A percentile compares a stretch with the other conserved stretches of the same genome.
Conservation (phyloP, 768 basidiomycete genomes). For the Tulasnella sp. region DNA sequence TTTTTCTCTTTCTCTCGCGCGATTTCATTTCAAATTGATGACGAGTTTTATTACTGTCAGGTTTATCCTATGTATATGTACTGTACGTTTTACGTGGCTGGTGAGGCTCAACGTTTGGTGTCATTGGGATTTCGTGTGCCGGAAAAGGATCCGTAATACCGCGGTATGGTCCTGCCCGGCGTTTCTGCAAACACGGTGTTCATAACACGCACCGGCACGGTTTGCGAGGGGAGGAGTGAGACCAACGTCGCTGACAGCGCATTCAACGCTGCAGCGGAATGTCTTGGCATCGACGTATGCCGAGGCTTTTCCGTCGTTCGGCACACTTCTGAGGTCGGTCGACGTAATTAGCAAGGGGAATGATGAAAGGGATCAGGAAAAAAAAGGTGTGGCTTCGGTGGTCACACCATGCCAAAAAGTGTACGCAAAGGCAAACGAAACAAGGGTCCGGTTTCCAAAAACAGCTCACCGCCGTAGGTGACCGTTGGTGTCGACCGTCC, state of each 20-base stretch:
- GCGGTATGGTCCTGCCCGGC: background rate
- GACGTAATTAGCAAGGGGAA: background rate
- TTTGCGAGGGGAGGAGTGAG: background rate
- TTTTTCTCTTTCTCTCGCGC: background rate
- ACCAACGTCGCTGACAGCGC: background rate
- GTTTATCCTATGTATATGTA: background rate
- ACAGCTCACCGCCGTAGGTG: background rate
- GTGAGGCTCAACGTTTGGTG: background rate
- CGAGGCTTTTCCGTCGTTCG: background rate
- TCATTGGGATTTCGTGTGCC: background rate
- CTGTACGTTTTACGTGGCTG: background rate
- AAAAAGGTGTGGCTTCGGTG: background rate
- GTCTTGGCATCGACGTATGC: background rate
- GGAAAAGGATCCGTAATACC: no score
- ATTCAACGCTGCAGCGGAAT: background rate
- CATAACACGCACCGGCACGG: background rate
- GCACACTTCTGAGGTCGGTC: background rate
- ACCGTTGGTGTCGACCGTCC: background rate
- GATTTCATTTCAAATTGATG: background rate
- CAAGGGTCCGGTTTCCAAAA: background rate
- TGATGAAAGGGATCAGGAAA: background rate
- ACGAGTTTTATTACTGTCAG: background rate
- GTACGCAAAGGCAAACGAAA: background rate
- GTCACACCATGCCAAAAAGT: background rate
- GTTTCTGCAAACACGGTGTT: background rate